Evolutionary conservation across 768 basidiomycete species (phyloP), one percentile per base, ranked within the genome.

Genomic region (Daedalea quercina): DNA sequence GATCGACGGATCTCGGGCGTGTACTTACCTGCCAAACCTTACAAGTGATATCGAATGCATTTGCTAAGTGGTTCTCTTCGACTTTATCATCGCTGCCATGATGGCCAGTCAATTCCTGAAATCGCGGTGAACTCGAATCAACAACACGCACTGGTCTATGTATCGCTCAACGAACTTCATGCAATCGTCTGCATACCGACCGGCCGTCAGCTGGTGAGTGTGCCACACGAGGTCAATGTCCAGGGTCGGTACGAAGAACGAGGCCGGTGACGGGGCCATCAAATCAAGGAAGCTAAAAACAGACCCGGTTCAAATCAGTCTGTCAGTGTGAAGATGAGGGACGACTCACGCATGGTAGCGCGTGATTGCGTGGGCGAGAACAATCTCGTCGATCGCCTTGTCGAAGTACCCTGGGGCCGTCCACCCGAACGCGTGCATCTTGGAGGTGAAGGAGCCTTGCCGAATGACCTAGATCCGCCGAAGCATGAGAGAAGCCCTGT

Each of bases 171-270:
- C 54, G 48, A 69, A 73, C 15, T 50, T 65, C 52, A 65, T 63
- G 41, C 78, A 77, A 53, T 83, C 76, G 1, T 53, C 44, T 3
- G 63, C 59, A 59, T 87, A 87, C 37, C 70, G 67, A 1, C 51
- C 53, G 0, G 72, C 71, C 62, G 76, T 70, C 6, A 87, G 72
- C 57, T 87, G 85, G 53, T 88, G 85, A 0, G 84, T 84, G 56
- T 90, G 87, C 85, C 86, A 87, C 3, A 76, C 78, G 19, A 90
- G 70, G 56, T 88, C 87, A 34, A 89, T 85, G 54, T 87, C 85
- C 19, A 88, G 64, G 1, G 84, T 85, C 13, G 84, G 81, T 1
- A 82, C 80, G 40, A 75, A 70, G 62, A 79, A 75, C 0, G 70
- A 63, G 9, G 59, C 59, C 1, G 77, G 72, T 0, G 69, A 70